Evolutionary conservation across 495 filamentous ascomycete species (phyloP).

Genomic region (Cladorrhinum samala): DNA sequence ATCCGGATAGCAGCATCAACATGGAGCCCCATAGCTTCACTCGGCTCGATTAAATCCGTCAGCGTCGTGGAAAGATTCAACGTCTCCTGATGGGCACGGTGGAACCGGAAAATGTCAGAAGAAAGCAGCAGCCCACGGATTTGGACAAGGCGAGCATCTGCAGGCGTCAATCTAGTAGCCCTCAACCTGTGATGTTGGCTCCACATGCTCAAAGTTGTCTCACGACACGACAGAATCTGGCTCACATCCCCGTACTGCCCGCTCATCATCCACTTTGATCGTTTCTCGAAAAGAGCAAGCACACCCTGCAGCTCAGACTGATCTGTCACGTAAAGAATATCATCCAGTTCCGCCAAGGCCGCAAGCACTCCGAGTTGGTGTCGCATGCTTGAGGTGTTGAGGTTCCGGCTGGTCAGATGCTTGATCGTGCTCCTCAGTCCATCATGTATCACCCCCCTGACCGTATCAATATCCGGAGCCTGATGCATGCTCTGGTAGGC

Average conservation of each 20-base stretch:
- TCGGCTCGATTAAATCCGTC: slow-evolving; percentile 62
- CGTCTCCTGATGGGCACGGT: slow-evolving; percentile 78
- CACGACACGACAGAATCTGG: slow-evolving; percentile 73
- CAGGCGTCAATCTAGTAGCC: slow-evolving; percentile 48
- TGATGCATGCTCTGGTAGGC: slow-evolving; percentile 74
- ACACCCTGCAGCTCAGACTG: slow-evolving; percentile 54
- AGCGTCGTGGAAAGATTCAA: slow-evolving; percentile 76
- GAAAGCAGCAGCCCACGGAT: slow-evolving; percentile 66
- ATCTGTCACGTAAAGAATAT: slow-evolving; percentile 57
- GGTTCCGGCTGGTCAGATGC: slow-evolving; percentile 47
- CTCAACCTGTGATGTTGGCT: slow-evolving; percentile 60
- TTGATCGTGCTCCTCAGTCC: slow-evolving; percentile 60
- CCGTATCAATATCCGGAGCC: slow-evolving; percentile 46
- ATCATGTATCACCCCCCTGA: slow-evolving; percentile 50
- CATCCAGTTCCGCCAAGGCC: slow-evolving; percentile 73
- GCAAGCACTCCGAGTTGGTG: slow-evolving; percentile 65
- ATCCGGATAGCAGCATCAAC: slow-evolving; percentile 67
- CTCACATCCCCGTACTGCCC: slow-evolving; percentile 72
- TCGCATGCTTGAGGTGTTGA: slow-evolving; percentile 55
- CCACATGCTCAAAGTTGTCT: slow-evolving; percentile 75
- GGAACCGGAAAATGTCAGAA: slow-evolving; percentile 65
- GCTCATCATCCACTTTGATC: slow-evolving; percentile 71
- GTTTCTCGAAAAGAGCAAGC: slow-evolving; percentile 55
- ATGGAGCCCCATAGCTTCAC: slow-evolving; percentile 60
- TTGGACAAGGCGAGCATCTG: slow-evolving; percentile 64